Evolutionary conservation across 2,329 filamentous ascomycete species (phyloP).

Genomic region (Botrytis medusae): DNA sequence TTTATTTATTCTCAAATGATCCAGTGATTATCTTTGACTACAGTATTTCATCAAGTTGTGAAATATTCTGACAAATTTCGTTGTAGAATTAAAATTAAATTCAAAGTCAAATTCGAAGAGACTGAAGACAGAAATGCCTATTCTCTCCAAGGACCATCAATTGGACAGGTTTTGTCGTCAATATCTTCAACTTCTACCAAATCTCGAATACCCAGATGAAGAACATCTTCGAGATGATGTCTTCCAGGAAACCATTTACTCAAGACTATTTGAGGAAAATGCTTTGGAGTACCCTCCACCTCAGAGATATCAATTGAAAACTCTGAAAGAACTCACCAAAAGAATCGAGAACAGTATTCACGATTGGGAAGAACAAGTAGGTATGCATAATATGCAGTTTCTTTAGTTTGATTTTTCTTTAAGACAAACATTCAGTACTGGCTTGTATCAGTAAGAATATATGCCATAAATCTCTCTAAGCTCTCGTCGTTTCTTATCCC

Average conservation of each 20-base stretch:
- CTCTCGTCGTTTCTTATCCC: neutral
- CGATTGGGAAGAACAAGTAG: constrained; percentile 86
- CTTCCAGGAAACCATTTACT: constrained; percentile 67
- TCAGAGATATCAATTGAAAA: constrained; percentile 65
- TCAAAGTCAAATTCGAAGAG: neutral
- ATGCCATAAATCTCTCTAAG: neutral
- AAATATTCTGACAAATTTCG: neutral
- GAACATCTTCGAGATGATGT: constrained; percentile 56
- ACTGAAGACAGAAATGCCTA: neutral
- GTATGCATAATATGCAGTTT: constrained; percentile 40
- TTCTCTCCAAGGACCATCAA: constrained; percentile 35
- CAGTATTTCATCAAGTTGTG: constrained; percentile 15
- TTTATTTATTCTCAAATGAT: neutral
- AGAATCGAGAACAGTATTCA: constrained; percentile 72
- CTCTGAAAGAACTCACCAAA: constrained; percentile 70
- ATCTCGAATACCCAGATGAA: constrained; percentile 63
- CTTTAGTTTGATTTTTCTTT: constrained; percentile 22
- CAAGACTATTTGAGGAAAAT: constrained; percentile 63
- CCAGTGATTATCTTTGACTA: constrained; percentile 12
- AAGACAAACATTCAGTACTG: neutral
- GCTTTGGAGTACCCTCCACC: constrained; percentile 60
- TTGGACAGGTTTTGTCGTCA: constrained; percentile 65
- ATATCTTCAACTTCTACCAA: constrained; percentile 72
- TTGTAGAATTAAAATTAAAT: neutral
- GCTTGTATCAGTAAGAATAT: neutral